These are phyloP conservation scores for Phytophthora rubi DNA, from an alignment of 352 stramenopile genomes.

Conservation along the genomic window DNA sequence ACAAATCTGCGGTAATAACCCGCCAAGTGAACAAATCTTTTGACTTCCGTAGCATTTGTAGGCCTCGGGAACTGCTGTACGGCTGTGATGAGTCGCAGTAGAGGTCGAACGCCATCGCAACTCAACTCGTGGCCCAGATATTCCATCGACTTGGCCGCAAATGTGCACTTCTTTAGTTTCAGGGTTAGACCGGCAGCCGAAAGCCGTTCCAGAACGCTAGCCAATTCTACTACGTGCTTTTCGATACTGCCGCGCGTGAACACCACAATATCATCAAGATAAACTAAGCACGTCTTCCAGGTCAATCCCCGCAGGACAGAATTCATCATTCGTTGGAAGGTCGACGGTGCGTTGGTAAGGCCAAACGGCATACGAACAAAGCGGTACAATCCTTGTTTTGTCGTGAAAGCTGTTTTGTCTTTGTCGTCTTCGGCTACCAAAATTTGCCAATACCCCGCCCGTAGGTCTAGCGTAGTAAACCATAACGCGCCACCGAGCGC, in stretches of 20 bases:
- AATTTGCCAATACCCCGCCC: constrained; percentile 24
- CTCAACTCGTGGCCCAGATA: constrained; percentile 16
- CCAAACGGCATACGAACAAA: constrained; percentile 1
- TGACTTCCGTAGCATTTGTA: neutral
- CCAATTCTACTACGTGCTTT: constrained; percentile 23
- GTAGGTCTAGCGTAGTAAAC: too few relatives aligned
- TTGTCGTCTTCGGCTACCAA: constrained; percentile 1
- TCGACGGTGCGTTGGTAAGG: constrained; percentile 25
- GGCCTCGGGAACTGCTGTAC: neutral
- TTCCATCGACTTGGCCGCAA: constrained; percentile 19
- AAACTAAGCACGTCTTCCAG: constrained; percentile 31
- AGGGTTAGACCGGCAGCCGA: constrained; percentile 22
- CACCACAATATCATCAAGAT: constrained; percentile 31
- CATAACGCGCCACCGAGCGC: too few relatives aligned
- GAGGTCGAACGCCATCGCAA: neutral
- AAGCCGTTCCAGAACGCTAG: constrained; percentile 21
- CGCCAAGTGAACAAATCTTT: constrained; percentile 13
- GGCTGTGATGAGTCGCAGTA: neutral
- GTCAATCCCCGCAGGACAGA: constrained; percentile 20
- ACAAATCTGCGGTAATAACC: constrained; percentile 36
- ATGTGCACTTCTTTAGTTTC: constrained; percentile 31
- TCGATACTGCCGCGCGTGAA: neutral
- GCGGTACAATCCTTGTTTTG: constrained; percentile 17
- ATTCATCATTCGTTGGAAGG: constrained; percentile 39
- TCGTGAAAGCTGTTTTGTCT: constrained; percentile 33